These are phyloP conservation scores for Xenosphaeropsis pyriputrescens DNA, from an alignment of 2,329 filamentous ascomycete species.

Conservation along the genomic window DNA sequence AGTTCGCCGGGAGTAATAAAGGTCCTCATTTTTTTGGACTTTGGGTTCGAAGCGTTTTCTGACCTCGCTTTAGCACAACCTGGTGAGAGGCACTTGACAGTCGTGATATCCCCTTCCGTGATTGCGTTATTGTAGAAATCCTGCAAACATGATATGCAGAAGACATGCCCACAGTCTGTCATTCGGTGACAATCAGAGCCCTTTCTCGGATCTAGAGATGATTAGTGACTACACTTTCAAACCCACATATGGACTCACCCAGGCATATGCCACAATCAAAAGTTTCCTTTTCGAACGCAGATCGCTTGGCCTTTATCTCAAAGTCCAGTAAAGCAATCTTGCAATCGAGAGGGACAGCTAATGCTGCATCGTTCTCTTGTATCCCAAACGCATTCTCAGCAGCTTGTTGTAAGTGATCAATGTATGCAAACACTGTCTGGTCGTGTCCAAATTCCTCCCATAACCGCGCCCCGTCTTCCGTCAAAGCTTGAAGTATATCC, in stretches of 20 bases:
- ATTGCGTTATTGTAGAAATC: conserved; percentile 88
- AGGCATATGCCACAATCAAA: conserved; percentile 83
- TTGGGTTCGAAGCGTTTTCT: conserved; percentile 19
- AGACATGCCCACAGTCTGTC: conserved; percentile 76
- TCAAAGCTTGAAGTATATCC: conserved; percentile 30
- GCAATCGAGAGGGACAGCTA: conserved; percentile 38
- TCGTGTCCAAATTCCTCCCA: conserved; percentile 50
- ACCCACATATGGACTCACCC: conserved; percentile 22
- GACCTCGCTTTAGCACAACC: conserved; percentile 55
- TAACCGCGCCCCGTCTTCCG: conserved; percentile 32
- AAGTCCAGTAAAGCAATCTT: conserved; percentile 66
- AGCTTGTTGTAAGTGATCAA: conserved; percentile 45
- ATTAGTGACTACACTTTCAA: no score
- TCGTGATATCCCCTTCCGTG: conserved; percentile 64
- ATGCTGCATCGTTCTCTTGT: conserved; percentile 27
- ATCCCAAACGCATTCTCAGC: conserved; percentile 47
- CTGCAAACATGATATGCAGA: conserved; percentile 74
- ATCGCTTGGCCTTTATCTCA: conserved; percentile 58
- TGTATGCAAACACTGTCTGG: conserved; percentile 44
- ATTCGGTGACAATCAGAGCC: conserved; percentile 69
- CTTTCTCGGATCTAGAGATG: conserved; percentile 62
- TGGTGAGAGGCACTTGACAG: conserved; percentile 67
- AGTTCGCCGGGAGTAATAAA: conserved; percentile 74
- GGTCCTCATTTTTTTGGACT: conserved; percentile 44
- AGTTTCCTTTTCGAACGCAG: conserved; percentile 67